Evolutionary conservation across 2,329 filamentous ascomycete genomes (phyloP).

Genomic region (Immersiporthe knoxdaviesiana): DNA sequence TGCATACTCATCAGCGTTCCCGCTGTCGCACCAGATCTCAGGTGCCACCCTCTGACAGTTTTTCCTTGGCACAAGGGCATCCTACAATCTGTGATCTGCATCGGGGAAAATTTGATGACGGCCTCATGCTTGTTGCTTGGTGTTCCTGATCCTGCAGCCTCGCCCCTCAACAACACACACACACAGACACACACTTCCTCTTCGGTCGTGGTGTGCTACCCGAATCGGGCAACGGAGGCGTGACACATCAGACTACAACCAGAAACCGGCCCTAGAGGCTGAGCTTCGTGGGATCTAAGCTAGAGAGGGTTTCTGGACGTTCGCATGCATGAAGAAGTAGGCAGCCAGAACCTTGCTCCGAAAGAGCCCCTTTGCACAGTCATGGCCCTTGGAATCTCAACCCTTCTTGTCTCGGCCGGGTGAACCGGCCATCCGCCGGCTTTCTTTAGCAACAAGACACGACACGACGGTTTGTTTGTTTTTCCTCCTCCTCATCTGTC

Average conservation of each 20-base stretch:
- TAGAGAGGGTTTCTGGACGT: background rate
- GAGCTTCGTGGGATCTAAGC: background rate
- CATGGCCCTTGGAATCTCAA: constrained; percentile 2
- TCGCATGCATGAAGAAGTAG: background rate
- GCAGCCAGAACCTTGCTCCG: background rate
- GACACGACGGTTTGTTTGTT: background rate
- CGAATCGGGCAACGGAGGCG: background rate
- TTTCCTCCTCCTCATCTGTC: background rate
- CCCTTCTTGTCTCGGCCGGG: constrained; percentile 13
- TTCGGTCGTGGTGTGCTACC: background rate
- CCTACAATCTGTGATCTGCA: background rate
- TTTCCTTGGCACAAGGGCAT: background rate
- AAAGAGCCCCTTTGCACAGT: background rate
- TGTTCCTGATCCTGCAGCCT: background rate
- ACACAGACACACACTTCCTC: background rate
- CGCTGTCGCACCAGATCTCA: constrained; percentile 16
- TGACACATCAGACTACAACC: background rate
- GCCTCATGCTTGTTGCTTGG: constrained; percentile 6
- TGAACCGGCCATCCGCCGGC: constrained; percentile 2
- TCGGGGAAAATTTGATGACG: constrained; percentile 9
- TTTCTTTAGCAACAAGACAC: constrained; percentile 15
- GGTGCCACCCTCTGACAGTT: background rate
- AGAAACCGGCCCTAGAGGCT: background rate
- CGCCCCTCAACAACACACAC: background rate
- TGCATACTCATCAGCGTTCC: constrained; percentile 6